A percentile compares a stretch with the other conserved stretches of the same genome.
Evolutionary conservation across 345 rosid genomes (phyloP).

Genomic region (Ceriops zippeliana): DNA sequence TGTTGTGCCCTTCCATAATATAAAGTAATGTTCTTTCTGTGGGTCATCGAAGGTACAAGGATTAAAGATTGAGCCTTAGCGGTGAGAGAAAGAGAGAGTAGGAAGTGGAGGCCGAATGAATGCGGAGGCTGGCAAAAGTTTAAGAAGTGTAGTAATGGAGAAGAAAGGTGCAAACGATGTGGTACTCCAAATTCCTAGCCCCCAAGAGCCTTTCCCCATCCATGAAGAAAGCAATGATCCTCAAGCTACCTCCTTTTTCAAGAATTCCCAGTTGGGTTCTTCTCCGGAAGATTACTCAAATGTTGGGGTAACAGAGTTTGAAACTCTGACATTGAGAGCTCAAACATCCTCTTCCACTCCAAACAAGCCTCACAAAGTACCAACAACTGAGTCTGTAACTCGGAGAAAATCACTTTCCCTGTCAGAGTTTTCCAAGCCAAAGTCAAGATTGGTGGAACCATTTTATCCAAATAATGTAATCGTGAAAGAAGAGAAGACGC

Average conservation of each 20-base stretch:
- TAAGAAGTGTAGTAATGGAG: neutral
- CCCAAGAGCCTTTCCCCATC: conserved; percentile 11
- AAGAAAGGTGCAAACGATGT: conserved; percentile 37
- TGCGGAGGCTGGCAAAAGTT: conserved; percentile 25
- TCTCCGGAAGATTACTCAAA: conserved; percentile 7
- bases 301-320: conserved; percentile 19
- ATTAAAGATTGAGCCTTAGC: neutral
- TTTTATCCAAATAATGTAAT: conserved; percentile 23
- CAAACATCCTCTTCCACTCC: conserved; percentile 24
- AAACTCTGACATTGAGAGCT: conserved; percentile 14
- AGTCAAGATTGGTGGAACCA: conserved; percentile 55
- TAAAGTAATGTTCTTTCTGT: too few relatives aligned
- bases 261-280: conserved; percentile 15
- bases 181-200: conserved; percentile 32
- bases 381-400: conserved; percentile 20
- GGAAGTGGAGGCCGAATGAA: neutral
- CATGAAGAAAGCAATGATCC: neutral
- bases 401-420: conserved; percentile 27
- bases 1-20: too few relatives aligned
- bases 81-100: neutral
- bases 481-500: conserved; percentile 29
- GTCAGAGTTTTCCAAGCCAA: conserved; percentile 52
- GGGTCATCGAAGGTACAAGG: too few relatives aligned
- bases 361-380: conserved; percentile 36
- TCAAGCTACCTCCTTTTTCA: neutral